A percentile compares a stretch with the other conserved stretches of the same genome.
Conservation (phyloP, 2,329 filamentous ascomycete species). For the Byssoonygena ceratinophila region DNA sequence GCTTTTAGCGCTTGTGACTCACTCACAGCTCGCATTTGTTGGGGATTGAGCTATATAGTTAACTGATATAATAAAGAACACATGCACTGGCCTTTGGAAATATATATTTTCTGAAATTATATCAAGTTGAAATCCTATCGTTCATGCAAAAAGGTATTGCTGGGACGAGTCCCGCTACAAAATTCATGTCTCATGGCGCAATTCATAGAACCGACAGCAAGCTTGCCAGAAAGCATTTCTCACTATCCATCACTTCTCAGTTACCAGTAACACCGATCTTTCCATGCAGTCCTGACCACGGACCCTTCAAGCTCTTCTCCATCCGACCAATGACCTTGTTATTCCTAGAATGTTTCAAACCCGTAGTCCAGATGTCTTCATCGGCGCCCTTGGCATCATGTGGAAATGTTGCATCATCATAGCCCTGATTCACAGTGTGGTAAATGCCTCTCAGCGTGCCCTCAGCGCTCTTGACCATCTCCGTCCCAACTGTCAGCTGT, state of each 20-base stretch:
- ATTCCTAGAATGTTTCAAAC: slow-evolving; percentile 22
- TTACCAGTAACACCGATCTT: slow-evolving; percentile 21
- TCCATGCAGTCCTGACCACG: slow-evolving; percentile 32
- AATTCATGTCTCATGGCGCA: background rate
- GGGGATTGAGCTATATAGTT: background rate
- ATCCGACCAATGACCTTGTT: slow-evolving; percentile 16
- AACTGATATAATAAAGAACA: no score
- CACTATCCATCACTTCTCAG: background rate
- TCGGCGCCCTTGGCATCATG: slow-evolving; percentile 2
- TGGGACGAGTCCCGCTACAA: background rate
- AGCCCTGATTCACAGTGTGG: slow-evolving; percentile 27
- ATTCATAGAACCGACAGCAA: no score
- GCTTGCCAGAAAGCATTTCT: no score
- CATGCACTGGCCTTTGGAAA: no score
- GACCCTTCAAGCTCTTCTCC: slow-evolving; percentile 25
- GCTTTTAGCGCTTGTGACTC: slow-evolving; percentile 2
- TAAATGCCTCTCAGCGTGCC: slow-evolving; percentile 27
- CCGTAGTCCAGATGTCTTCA: slow-evolving; percentile 25
- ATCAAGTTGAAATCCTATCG: no score
- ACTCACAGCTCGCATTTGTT: background rate
- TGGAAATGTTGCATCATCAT: slow-evolving; percentile 20
- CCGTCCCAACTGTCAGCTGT: slow-evolving; percentile 25
- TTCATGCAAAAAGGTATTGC: background rate
- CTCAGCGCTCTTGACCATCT: slow-evolving; percentile 24
- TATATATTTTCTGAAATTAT: no score